Conservation (phyloP, 1,284 basidiomycete genomes). For the Microbotryum saponariae region DNA sequence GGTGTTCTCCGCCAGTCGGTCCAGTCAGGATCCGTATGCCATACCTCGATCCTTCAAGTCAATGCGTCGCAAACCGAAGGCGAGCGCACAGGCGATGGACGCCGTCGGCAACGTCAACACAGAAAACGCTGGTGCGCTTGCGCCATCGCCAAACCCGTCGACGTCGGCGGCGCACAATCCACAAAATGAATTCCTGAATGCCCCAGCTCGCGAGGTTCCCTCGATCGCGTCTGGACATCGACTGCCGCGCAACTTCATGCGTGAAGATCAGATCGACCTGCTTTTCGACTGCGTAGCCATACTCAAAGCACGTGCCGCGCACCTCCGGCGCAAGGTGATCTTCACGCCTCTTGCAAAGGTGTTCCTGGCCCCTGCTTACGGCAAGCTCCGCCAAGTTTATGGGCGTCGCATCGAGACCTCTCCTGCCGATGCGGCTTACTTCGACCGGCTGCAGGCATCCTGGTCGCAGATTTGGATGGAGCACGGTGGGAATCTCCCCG, state of each 20-base stretch:
- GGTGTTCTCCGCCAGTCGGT: constrained; percentile 2
- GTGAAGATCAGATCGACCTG: constrained; percentile 68
- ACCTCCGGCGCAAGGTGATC: constrained; percentile 51
- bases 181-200: constrained; percentile 13
- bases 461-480: constrained; percentile 46
- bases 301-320: constrained; percentile 62
- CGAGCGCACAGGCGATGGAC: too few relatives aligned
- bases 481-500: constrained; percentile 51
- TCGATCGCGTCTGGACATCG: constrained; percentile 7
- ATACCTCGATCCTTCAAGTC: constrained; percentile 3
- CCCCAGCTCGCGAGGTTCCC: constrained; percentile 16
- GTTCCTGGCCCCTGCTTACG: constrained; percentile 59
- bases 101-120: too few relatives aligned
- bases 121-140: too few relatives aligned
- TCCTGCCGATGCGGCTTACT: constrained; percentile 51
- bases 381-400: not conserved
- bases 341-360: constrained; percentile 66
- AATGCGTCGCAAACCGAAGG: too few relatives aligned
- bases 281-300: constrained; percentile 74
- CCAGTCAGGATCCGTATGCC: constrained; percentile 19
- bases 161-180: not conserved
- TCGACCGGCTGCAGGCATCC: constrained; percentile 52
- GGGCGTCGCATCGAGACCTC: constrained; percentile 1
- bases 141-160: not conserved
- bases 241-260: constrained; percentile 16